Conservation (phyloP, 2,329 filamentous ascomycete genomes). For the Neoarthrinium moseri region DNA sequence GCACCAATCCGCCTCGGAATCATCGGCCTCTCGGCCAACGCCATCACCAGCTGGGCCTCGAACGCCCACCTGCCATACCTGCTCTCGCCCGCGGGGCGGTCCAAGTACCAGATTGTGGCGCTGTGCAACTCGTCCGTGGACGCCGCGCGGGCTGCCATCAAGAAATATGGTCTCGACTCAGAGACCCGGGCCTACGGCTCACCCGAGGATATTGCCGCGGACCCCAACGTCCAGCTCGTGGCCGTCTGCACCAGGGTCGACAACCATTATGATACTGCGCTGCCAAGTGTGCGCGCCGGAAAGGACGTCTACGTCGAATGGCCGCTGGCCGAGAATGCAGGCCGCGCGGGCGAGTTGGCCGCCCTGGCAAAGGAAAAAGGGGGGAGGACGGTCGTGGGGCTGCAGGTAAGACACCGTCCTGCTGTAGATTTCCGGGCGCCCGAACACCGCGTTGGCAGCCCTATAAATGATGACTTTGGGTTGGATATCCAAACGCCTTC, state of each 20-base stretch:
- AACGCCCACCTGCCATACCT: slow-evolving; percentile 59
- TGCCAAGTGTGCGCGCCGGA: slow-evolving; percentile 46
- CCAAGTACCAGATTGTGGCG: slow-evolving; percentile 46
- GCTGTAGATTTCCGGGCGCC: too few species aligned
- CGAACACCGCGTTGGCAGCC: too few species aligned
- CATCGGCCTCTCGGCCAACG: slow-evolving; percentile 52
- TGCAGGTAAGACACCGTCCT: slow-evolving; percentile 19
- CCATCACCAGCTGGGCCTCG: slow-evolving; percentile 51
- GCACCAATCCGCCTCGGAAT: slow-evolving; percentile 52
- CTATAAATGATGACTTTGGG: neutral
- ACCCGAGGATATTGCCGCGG: slow-evolving; percentile 43
- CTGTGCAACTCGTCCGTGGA: slow-evolving; percentile 47
- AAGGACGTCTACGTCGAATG: slow-evolving; percentile 56
- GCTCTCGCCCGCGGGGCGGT: slow-evolving; percentile 37
- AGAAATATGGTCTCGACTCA: slow-evolving; percentile 35
- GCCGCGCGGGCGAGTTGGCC: slow-evolving; percentile 39
- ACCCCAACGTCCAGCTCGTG: slow-evolving; percentile 50
- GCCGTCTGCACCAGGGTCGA: slow-evolving; percentile 53
- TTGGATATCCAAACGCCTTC: too few species aligned
- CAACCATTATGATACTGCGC: slow-evolving; percentile 41
- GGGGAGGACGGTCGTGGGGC: slow-evolving; percentile 40
- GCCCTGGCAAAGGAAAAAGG: slow-evolving; percentile 25
- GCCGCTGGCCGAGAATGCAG: slow-evolving; percentile 47
- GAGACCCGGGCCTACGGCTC: slow-evolving; percentile 47
- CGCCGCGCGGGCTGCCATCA: slow-evolving; percentile 40